Conservation (phyloP, 176 grass and related monocot genomes). For the Bonia amplexicaulis region DNA sequence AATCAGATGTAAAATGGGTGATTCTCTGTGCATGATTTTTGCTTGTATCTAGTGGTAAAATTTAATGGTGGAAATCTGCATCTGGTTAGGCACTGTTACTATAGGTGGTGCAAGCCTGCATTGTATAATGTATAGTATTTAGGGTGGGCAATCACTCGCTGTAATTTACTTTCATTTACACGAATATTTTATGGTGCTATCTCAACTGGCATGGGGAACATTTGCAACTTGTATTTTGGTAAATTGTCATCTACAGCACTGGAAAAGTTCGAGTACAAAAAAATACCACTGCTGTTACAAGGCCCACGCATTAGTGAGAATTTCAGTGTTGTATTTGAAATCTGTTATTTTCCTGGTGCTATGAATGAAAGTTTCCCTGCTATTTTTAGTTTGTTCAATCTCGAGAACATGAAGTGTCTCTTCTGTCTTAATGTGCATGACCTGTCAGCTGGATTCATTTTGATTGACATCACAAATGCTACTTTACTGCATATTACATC, state of each 20-base stretch:
- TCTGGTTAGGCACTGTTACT: neutral
- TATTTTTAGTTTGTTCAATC: neutral
- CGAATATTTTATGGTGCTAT: neutral
- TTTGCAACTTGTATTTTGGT: conserved; percentile 9
- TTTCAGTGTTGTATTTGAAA: neutral
- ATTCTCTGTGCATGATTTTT: neutral
- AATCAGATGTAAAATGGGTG: neutral
- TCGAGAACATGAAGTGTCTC: neutral
- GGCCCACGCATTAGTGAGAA: neutral
- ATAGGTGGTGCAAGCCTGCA: conserved; percentile 1
- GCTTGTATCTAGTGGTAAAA: conserved; percentile 16
- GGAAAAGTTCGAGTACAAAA: neutral
- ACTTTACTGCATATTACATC: neutral
- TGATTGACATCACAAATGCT: neutral
- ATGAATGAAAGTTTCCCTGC: neutral
- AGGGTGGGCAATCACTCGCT: neutral
- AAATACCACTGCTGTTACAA: neutral
- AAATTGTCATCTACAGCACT: neutral
- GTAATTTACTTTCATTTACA: neutral
- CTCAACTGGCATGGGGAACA: conserved; percentile 4
- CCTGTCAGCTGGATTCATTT: neutral
- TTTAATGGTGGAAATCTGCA: conserved; percentile 17
- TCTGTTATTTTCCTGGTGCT: neutral
- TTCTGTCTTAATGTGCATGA: conserved; percentile 11
- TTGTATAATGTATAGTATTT: neutral